Evolutionary conservation across 2,329 filamentous ascomycete genomes (phyloP).

Genomic region (Stagonosporopsis cucurbitacearum): DNA sequence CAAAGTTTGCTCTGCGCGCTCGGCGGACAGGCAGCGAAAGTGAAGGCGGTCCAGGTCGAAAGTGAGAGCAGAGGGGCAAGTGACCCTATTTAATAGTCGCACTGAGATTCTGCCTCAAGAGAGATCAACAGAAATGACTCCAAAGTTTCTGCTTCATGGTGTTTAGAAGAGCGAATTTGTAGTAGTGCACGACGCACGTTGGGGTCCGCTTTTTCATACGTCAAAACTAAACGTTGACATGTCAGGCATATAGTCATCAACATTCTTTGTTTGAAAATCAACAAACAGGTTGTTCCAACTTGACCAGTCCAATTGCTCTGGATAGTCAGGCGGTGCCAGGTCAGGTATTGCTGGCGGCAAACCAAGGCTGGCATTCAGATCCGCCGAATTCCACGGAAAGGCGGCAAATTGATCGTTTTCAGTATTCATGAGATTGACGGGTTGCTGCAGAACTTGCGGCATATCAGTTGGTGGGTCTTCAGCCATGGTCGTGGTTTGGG

Average conservation of each 20-base stretch:
- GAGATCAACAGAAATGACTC: neutral
- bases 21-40: too few species aligned
- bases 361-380: conserved; percentile 20
- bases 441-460: neutral
- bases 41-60: too few species aligned
- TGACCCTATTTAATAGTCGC: too few species aligned
- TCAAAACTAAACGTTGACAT: neutral
- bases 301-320: conserved; percentile 38
- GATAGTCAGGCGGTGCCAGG: conserved; percentile 14
- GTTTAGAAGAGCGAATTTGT: too few species aligned
- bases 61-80: too few species aligned
- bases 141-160: too few species aligned
- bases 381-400: conserved; percentile 24
- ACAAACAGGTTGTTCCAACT: conserved; percentile 38
- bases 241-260: neutral
- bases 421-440: neutral
- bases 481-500: neutral
- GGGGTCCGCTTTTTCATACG: neutral
- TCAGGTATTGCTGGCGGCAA: conserved; percentile 8
- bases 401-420: neutral
- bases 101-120: too few species aligned
- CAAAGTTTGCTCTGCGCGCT: too few species aligned
- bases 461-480: too few species aligned
- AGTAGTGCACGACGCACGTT: neutral
- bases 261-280: conserved; percentile 27